phyloP scores from a whole-genome alignment of 805 yeast genomes.

The Zygosaccharomyces siamensis region DNA sequence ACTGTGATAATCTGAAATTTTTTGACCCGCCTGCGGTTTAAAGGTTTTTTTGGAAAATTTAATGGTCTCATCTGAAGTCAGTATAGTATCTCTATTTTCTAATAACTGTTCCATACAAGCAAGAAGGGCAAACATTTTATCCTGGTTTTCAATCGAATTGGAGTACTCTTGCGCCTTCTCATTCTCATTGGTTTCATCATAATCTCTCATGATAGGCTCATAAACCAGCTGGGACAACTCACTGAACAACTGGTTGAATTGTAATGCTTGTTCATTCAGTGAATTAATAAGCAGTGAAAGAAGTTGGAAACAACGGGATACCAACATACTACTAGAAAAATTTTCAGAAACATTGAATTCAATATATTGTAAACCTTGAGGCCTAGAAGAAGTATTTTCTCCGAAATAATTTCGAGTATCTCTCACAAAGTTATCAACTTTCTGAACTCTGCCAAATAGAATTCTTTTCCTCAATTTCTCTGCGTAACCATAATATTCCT shows the following conservation, averaged over 20 bases:
- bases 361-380: constrained; percentile 11
- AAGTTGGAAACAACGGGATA: constrained; percentile 21
- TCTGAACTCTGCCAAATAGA: constrained; percentile 38
- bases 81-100: constrained; percentile 39
- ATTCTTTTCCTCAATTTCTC: constrained; percentile 54
- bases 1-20: constrained; percentile 31
- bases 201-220: constrained; percentile 29
- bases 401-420: constrained; percentile 24
- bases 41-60: constrained; percentile 18
- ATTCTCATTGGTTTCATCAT: constrained; percentile 34
- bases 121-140: constrained; percentile 54
- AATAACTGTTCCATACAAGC: constrained; percentile 48
- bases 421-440: constrained; percentile 22
- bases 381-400: neutral
- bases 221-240: constrained; percentile 19
- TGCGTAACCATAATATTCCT: constrained; percentile 52
- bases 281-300: constrained; percentile 13
- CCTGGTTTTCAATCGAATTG: constrained; percentile 69
- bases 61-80: constrained; percentile 27
- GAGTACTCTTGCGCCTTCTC: constrained; percentile 73
- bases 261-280: constrained; percentile 26
- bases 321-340: constrained; percentile 20
- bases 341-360: constrained; percentile 19
- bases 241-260: constrained; percentile 21
- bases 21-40: constrained; percentile 17